Base-by-base conservation (phyloP, 1,284 basidiomycete genomes). In the Leccinum pachyderme region DNA sequence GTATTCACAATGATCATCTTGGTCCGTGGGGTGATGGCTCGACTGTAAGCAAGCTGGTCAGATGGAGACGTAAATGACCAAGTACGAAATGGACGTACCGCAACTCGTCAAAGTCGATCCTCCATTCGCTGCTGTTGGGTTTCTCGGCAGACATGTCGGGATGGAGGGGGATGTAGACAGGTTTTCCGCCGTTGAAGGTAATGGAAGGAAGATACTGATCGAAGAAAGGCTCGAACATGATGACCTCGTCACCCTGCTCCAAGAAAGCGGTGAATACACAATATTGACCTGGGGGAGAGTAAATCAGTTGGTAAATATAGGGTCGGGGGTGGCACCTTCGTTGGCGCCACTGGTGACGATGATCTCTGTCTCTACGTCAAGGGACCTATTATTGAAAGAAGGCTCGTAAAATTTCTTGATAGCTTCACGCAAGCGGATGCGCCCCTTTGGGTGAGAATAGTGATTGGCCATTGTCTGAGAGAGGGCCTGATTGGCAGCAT, bases 221-320 rank as follows among this genome's bases (percentile, higher is more conserved):
- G 68, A 98, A 98, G 80, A 94, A 95, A 5, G 93, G 96, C 75
- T 99, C 97, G 67, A 99, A 95, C 81, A 98, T 87, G 72, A 99
- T 95, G 58, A 99, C 97, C 73, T 98, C 96, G 70, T 99, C 97
- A 7, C 89, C 94, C 35, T 84, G 79, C 59, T 96, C 86, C 47
- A 95, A 74, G 75, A 95, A 96, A 0, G 95, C 95, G 22, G 85
- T 82, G 64, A 95, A 87, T 54, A 93, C 89, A 50, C 93, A 86
- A 71, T 95, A 98, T 77, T 93, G 90, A 24, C 94, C 94, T 69
- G 41, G 28, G 35, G 51, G 49, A 9, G 5, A 2, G 22, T 60
- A 11, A 52, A 39, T 47, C 5, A 37, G 13, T 8, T 12, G n/a
- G 9, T 0, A 32, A 29, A 56, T 31, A 31, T 4, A 13, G 45